A percentile compares a stretch with the other conserved stretches of the same genome.
Conservation (phyloP, 352 stramenopile species). For the Phytopythium cucurbitacearum region DNA sequence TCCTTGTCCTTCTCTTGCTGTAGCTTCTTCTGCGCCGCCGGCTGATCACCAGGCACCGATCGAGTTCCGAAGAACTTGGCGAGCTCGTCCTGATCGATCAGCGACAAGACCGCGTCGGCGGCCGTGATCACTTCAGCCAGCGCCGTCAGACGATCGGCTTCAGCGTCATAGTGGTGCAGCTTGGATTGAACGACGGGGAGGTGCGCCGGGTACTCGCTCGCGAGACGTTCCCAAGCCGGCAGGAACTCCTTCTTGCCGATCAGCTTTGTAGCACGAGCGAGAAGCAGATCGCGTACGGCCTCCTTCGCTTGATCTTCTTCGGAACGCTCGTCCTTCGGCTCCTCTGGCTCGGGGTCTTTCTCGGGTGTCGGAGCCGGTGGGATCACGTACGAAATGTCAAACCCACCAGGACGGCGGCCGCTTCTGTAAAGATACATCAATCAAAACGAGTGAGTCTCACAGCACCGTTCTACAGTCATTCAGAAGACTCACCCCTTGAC, state of each 20-base stretch:
- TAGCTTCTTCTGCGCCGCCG: constrained; percentile 55
- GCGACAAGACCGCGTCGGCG: constrained; percentile 46
- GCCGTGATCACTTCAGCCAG: constrained; percentile 48
- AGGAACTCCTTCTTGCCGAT: constrained; percentile 63
- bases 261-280: constrained; percentile 64
- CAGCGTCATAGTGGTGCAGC: constrained; percentile 69
- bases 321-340: constrained; percentile 61
- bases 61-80: constrained; percentile 75
- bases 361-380: constrained; percentile 40
- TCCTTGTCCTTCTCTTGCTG: constrained; percentile 74
- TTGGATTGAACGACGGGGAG: constrained; percentile 59
- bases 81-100: constrained; percentile 64
- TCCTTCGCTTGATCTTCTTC: constrained; percentile 66
- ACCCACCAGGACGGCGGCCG: constrained; percentile 58
- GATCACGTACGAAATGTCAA: constrained; percentile 74
- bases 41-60: constrained; percentile 39
- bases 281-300: constrained; percentile 67
- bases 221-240: constrained; percentile 41
- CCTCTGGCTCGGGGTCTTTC: constrained; percentile 64
- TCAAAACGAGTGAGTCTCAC: constrained; percentile 8
- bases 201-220: constrained; percentile 50
- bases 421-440: constrained; percentile 18
- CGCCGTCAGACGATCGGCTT: constrained; percentile 38
- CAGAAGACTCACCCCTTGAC: constrained; percentile 40
- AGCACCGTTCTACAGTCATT: constrained; percentile 1